A percentile compares a stretch with the other conserved stretches of the same genome.
Evolutionary conservation across 2,329 filamentous ascomycete species (phyloP).

Genomic region (Epichloe baconii): DNA sequence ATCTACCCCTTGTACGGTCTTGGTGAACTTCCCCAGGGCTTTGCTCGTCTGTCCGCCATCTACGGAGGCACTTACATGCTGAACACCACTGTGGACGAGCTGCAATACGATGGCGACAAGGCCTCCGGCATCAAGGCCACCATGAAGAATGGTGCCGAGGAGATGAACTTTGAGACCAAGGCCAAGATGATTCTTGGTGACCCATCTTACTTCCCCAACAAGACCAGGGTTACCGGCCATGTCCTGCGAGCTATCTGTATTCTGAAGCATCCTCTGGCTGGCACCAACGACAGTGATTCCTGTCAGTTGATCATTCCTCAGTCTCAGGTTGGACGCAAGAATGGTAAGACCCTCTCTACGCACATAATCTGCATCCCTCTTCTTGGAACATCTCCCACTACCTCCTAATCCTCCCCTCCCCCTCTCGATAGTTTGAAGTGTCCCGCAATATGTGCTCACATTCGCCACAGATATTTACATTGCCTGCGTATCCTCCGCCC

Average conservation of each 20-base stretch:
- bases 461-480: slow-evolving; percentile 75
- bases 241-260: slow-evolving; percentile 96
- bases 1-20: slow-evolving; percentile 98
- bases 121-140: slow-evolving; percentile 95
- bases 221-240: slow-evolving; percentile 77
- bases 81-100: slow-evolving; percentile 85
- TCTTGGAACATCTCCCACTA: neutral
- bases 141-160: slow-evolving; percentile 69
- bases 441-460: neutral
- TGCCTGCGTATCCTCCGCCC: slow-evolving; percentile 84
- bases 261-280: slow-evolving; percentile 84
- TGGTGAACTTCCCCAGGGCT: slow-evolving; percentile 92
- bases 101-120: slow-evolving; percentile 73
- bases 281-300: slow-evolving; percentile 80
- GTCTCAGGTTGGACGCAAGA: slow-evolving; percentile 91
- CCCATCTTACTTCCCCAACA: slow-evolving; percentile 89
- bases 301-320: slow-evolving; percentile 95
- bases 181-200: slow-evolving; percentile 92
- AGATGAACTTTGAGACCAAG: slow-evolving; percentile 94
- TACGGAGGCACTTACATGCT: slow-evolving; percentile 99
- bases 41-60: slow-evolving; percentile 92
- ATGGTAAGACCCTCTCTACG: slow-evolving; percentile 48
- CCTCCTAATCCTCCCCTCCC: too few relatives aligned
- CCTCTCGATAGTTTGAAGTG: too few relatives aligned
- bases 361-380: neutral